These are phyloP conservation scores for Clarkia xantiana DNA, from an alignment of 345 rosid genomes.

Conservation along the genomic window DNA sequence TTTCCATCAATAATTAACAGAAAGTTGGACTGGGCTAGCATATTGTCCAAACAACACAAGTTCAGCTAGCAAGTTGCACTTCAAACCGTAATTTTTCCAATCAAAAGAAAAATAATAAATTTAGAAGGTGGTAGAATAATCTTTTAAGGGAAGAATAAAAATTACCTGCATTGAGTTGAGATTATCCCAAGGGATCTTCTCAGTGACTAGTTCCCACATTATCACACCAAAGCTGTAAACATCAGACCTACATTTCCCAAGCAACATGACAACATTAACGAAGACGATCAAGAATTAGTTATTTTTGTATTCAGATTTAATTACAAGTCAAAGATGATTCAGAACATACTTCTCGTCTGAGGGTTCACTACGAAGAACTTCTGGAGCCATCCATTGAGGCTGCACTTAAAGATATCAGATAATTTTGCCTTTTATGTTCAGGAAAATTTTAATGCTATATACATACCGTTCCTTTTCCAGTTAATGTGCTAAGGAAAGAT, in stretches of 20 bases:
- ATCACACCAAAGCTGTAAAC: constrained; percentile 91
- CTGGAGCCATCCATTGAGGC: constrained; percentile 99
- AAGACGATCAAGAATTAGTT: not conserved
- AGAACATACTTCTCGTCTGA: constrained; percentile 80
- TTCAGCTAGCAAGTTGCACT: too few relatives aligned
- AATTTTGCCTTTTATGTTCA: not conserved
- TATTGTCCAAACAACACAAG: too few relatives aligned
- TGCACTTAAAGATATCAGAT: constrained; percentile 11
- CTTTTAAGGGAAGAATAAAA: not conserved
- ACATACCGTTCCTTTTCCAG: constrained; percentile 88
- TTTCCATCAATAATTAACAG: too few relatives aligned
- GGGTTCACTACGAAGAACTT: constrained; percentile 90
- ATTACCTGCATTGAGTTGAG: constrained; percentile 87
- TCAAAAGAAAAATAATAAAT: too few relatives aligned
- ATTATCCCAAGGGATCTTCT: constrained; percentile 96
- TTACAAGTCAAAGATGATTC: too few relatives aligned
- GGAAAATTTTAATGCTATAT: too few relatives aligned
- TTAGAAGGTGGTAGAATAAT: too few relatives aligned
- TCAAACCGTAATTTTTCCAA: too few relatives aligned
- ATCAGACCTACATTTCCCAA: constrained; percentile 52
- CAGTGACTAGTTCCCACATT: constrained; percentile 89
- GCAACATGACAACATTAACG: constrained; percentile 5
- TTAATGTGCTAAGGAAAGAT: constrained; percentile 58
- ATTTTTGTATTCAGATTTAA: too few relatives aligned
- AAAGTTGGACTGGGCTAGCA: too few relatives aligned